Percentiles rank a stretch among this genome's conserved stretches.
phyloP scores from a whole-genome alignment of 1,284 basidiomycete species.

The Cronartium quercuum region DNA sequence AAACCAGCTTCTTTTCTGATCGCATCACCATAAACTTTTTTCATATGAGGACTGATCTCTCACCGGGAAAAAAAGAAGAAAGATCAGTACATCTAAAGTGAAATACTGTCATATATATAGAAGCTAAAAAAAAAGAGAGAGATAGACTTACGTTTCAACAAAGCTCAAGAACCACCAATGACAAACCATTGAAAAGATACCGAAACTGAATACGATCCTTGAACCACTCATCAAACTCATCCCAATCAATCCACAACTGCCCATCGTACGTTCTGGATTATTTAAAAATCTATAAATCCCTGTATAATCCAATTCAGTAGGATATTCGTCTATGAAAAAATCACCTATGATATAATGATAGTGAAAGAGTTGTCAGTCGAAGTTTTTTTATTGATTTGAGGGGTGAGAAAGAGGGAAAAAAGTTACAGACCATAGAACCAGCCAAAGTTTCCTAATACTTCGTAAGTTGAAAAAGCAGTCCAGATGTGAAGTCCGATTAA shows the following conservation, averaged over 20 bases:
- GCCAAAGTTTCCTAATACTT: constrained; percentile 87
- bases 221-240: constrained; percentile 82
- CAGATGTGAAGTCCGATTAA: constrained; percentile 83
- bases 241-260: constrained; percentile 90
- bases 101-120: too few relatives aligned
- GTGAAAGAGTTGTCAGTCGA: constrained; percentile 36
- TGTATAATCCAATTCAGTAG: constrained; percentile 83
- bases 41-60: constrained; percentile 85
- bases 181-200: constrained; percentile 68
- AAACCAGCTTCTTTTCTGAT: constrained; percentile 91
- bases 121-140: constrained; percentile 52
- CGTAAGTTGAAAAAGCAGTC: constrained; percentile 81
- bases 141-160: constrained; percentile 44
- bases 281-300: constrained; percentile 81
- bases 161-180: constrained; percentile 51
- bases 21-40: constrained; percentile 83
- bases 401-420: background rate
- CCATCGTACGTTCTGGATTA: constrained; percentile 83
- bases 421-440: constrained; percentile 75
- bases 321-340: constrained; percentile 89
- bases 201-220: constrained; percentile 75
- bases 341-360: constrained; percentile 53
- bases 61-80: background rate
- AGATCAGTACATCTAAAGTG: background rate
- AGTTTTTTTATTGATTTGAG: background rate